Percentiles rank a stretch among this genome's conserved stretches.
phyloP scores from a whole-genome alignment of 345 rosid species.

The Salix exigua region DNA sequence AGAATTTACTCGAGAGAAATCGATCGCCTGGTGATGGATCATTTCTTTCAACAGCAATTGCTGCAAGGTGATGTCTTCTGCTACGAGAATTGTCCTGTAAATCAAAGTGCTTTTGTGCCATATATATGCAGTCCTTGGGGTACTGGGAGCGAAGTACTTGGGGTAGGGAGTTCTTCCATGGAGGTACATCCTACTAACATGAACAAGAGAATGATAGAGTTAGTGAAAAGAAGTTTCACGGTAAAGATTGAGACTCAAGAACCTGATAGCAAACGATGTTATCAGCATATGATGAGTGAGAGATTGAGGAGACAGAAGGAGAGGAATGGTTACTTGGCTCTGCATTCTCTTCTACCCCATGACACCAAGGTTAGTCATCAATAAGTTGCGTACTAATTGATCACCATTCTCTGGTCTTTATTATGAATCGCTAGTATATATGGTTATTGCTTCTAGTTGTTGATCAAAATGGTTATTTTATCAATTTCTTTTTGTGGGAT shows the following conservation, averaged over 20 bases:
- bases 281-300: slow-evolving; percentile 60
- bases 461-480: not conserved
- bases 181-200: slow-evolving; percentile 22
- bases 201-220: slow-evolving; percentile 51
- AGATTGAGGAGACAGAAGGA: slow-evolving; percentile 67
- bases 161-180: not conserved
- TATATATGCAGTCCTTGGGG: slow-evolving; percentile 18
- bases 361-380: slow-evolving; percentile 61
- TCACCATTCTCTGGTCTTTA: not conserved
- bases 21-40: slow-evolving; percentile 22
- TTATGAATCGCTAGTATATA: not conserved
- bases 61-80: slow-evolving; percentile 25
- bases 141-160: not conserved
- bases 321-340: slow-evolving; percentile 45
- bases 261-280: slow-evolving; percentile 32
- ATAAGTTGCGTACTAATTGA: not conserved
- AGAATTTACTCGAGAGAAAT: slow-evolving; percentile 6
- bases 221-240: slow-evolving; percentile 37
- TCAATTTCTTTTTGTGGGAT: not conserved
- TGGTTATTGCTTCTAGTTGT: not conserved
- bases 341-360: slow-evolving; percentile 49
- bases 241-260: slow-evolving; percentile 11
- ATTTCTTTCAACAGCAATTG: slow-evolving; percentile 18
- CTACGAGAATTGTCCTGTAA: slow-evolving; percentile 14
- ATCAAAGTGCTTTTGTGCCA: slow-evolving; percentile 44